Conservation (phyloP, 345 rosid genomes). For the Firmiana major region DNA sequence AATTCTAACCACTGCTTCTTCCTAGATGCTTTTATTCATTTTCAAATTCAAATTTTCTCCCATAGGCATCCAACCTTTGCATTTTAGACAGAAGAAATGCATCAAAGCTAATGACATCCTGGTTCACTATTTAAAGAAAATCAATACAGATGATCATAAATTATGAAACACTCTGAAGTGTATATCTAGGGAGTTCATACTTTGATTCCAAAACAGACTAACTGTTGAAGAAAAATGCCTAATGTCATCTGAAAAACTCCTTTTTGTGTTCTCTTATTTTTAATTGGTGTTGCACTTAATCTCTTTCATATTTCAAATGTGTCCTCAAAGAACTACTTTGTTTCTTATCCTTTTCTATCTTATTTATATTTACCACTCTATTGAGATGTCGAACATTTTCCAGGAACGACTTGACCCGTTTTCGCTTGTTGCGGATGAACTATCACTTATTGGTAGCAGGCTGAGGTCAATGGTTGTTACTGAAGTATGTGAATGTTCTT, state of each 20-base stretch:
- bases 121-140: neutral
- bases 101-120: too few species aligned
- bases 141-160: neutral
- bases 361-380: neutral
- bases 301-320: neutral
- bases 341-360: neutral
- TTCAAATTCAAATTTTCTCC: neutral
- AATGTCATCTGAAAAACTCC: neutral
- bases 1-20: neutral
- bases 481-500: conserved; percentile 48
- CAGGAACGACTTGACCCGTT: conserved; percentile 91
- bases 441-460: conserved; percentile 64
- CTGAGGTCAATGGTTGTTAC: conserved; percentile 84
- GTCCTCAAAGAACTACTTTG: neutral
- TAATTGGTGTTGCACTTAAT: neutral
- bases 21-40: neutral
- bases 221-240: neutral
- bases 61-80: neutral
- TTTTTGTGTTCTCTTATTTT: neutral
- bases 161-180: neutral
- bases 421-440: conserved; percentile 94
- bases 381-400: conserved; percentile 26
- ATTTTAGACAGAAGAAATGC: too few species aligned
- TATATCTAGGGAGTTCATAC: neutral
- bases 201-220: neutral